Evolutionary conservation across 2,329 filamentous ascomycete species (phyloP).

Genomic region (Phialophora tarda): DNA sequence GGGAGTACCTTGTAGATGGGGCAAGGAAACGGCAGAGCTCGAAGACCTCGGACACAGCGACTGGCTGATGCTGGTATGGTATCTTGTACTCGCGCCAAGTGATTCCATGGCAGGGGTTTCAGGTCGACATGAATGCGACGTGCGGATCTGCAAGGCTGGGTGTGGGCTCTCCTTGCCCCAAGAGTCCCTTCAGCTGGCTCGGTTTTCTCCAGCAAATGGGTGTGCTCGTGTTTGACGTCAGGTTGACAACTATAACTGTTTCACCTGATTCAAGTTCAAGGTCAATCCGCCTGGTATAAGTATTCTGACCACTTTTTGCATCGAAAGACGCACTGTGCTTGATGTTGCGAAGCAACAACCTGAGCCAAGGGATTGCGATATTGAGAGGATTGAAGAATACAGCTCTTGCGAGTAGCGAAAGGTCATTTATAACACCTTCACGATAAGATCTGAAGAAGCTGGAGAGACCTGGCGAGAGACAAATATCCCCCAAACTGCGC

Average conservation of each 20-base stretch:
- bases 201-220: neutral
- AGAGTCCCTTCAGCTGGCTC: neutral
- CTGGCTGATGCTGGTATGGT: neutral
- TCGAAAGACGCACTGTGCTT: neutral
- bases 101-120: neutral
- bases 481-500: neutral
- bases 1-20: neutral
- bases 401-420: neutral
- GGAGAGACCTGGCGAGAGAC: neutral
- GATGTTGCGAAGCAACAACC: neutral
- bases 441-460: neutral
- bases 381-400: neutral
- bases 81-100: neutral
- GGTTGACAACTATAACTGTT: neutral
- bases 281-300: neutral
- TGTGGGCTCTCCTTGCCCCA: neutral
- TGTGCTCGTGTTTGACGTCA: neutral
- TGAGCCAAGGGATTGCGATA: neutral
- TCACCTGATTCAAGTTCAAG: neutral
- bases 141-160: conserved; percentile 1
- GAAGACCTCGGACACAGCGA: neutral
- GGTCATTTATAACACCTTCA: neutral
- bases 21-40: neutral
- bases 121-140: neutral
- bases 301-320: neutral